Conservation (phyloP, 768 basidiomycete genomes). For the Hypholoma sublateritium region DNA sequence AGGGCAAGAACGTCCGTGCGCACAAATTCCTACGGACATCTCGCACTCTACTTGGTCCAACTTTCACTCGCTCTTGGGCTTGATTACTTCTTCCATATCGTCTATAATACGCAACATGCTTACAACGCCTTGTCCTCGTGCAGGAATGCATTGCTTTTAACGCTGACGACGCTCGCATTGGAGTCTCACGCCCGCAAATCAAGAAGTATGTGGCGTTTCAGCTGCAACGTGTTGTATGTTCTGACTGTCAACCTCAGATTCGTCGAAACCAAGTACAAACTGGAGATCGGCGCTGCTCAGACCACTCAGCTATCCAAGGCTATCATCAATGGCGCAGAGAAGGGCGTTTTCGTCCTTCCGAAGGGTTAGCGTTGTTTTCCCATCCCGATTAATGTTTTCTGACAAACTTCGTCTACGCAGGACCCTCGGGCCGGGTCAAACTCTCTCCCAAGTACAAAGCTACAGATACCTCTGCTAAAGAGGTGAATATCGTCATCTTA, state of each 20-base stretch:
- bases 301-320: slow-evolving; percentile 77
- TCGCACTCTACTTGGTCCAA: neutral
- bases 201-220: slow-evolving; percentile 67
- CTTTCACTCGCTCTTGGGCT: neutral
- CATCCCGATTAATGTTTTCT: neutral
- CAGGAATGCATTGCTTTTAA: slow-evolving; percentile 82
- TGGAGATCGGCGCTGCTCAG: slow-evolving; percentile 80
- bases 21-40: slow-evolving; percentile 10
- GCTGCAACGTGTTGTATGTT: slow-evolving; percentile 10
- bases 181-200: slow-evolving; percentile 89
- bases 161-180: slow-evolving; percentile 74
- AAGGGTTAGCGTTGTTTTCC: slow-evolving; percentile 56
- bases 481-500: slow-evolving; percentile 25
- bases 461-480: slow-evolving; percentile 37
- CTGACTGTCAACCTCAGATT: slow-evolving; percentile 46
- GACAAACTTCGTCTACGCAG: slow-evolving; percentile 32
- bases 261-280: slow-evolving; percentile 80
- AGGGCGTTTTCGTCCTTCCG: slow-evolving; percentile 81
- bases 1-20: slow-evolving; percentile 21
- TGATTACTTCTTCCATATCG: neutral
- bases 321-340: slow-evolving; percentile 79
- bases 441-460: slow-evolving; percentile 54
- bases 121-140: slow-evolving; percentile 14
- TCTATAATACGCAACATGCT: slow-evolving; percentile 9
- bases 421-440: slow-evolving; percentile 73